Base-by-base conservation (phyloP, 345 rosid genomes). In the Leavenworthia alabamica region DNA sequence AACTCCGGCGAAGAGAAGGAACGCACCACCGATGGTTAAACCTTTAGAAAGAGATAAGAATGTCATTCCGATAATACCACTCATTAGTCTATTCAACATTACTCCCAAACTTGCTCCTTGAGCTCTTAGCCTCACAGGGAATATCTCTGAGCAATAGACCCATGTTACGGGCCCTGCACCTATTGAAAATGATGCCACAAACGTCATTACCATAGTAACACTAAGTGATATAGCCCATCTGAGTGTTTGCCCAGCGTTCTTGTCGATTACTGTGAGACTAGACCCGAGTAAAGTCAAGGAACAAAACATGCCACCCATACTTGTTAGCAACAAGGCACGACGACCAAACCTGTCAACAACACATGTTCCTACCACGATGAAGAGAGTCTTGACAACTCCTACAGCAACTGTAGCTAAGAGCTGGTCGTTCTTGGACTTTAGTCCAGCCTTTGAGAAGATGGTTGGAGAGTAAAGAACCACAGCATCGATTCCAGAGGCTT, bases 161-260 rank as follows among this genome's bases (percentile, higher is more conserved):
- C 90, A 85, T 0, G 93, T 82, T 8, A 86, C 81, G 0, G 93
- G 88, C 6, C 93, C 88, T 7, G 82, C 81, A 74, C 88, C 90
- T 48, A 88, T 75, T 11, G 90, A 86, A 57, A 88, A 83, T 66
- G 78, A 79, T 4, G 96, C 86, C 0, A 83, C 82, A 23, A 66
- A 74, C 0, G 73, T 75, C 41, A 90, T 80, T 0, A 83, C 80
- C 0, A 81, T 76, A 13, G 81, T 73, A 11, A 83, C 66, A 9
- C 76, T 73, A 17, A 77, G 40, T 43, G 37, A 74, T 1, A 80
- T 70, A 19, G 79, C 89, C 86, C 85, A 78, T 5, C 41, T 0
- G 45, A 69, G 8, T 0, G 61, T 61, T 12, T 67, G 39, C 49
- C 41, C 4, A 86, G 75, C n/a, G n/a, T n/a, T n/a, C n/a, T n/a